Evolutionary conservation across 2,329 filamentous ascomycete species (phyloP), one percentile per base, ranked within the genome.

Genomic region (Colletotrichum endophyticum): DNA sequence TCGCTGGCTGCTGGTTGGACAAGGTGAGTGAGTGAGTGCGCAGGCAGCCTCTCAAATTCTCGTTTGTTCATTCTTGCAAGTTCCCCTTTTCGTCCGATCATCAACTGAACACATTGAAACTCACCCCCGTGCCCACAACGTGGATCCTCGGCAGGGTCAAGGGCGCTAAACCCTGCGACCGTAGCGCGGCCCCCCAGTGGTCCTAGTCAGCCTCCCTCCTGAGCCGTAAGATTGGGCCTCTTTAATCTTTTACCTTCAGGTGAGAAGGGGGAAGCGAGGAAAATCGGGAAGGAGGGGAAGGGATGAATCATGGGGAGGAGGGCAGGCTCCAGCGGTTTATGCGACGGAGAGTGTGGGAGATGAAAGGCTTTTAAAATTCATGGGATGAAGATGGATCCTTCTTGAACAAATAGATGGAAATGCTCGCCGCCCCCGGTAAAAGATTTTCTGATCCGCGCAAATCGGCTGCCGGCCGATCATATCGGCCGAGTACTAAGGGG

Each of bases 51-150:
- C 12, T 59, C 27, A 27, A 39, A 39, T 30, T 32, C 25, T 28
- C 36, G 62, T 49, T 44, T 72, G 9, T 62, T 62, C 59, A 49
- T 34, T 62, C 16, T 57, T 73, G 32, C 25, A 72, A 36, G 67
- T 34, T 57, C 62, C 39, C 32, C 63, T 49, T 62, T 64, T 73
- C 73, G 70, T 73, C 73, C 44, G 56, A 64, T 73, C 56, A 63
- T 73, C 73, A 72, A 73, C 69, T 73, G 56, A 59, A 75, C 56
- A 72, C 69, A 63, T 73, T 68, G 63, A 67, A 67, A 75, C 57
- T 63, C 34, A 73, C 53, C 69, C 70, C 69, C 73, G 63, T 73
- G 63, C 39, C 73, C 73, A 76, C 73, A 53, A 57, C 63, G 63
- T 73, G 73, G 73, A 69, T 75, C 70, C 39, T 32, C 13, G 15